Evolutionary conservation across 169 alveolate genomes (phyloP).

Genomic region (Plasmodium vinckei): DNA sequence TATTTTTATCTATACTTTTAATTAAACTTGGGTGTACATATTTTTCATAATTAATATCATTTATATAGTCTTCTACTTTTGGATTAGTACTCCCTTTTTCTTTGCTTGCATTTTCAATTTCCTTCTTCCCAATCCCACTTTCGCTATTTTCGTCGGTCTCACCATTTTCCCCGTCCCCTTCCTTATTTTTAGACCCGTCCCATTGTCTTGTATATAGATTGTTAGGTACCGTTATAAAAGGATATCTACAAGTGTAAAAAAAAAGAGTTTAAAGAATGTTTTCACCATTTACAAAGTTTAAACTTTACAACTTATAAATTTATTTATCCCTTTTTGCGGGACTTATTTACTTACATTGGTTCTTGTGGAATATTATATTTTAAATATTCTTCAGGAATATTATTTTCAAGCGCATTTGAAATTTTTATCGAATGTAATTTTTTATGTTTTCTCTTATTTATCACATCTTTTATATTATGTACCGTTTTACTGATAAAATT

Average conservation of each 20-base stretch:
- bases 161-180: background rate
- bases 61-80: slow-evolving; percentile 70
- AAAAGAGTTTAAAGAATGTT: background rate
- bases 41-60: slow-evolving; percentile 25
- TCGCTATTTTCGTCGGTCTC: background rate
- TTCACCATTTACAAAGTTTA: background rate
- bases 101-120: slow-evolving; percentile 20
- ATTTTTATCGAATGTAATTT: slow-evolving; percentile 15
- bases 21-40: slow-evolving; percentile 36
- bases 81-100: slow-evolving; percentile 24
- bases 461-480: background rate
- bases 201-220: slow-evolving; percentile 28
- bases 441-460: slow-evolving; percentile 6
- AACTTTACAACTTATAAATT: no score
- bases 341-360: slow-evolving; percentile 38
- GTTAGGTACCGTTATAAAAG: slow-evolving; percentile 43
- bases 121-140: slow-evolving; percentile 12
- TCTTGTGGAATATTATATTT: slow-evolving; percentile 49
- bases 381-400: slow-evolving; percentile 56
- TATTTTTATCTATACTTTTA: slow-evolving; percentile 65
- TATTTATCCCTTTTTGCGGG: no score
- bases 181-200: background rate
- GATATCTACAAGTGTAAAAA: slow-evolving; percentile 8
- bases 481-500: slow-evolving; percentile 14
- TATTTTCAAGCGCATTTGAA: background rate